Conservation (phyloP, 2,329 filamentous ascomycete species). For the Blastomyces silverae region DNA sequence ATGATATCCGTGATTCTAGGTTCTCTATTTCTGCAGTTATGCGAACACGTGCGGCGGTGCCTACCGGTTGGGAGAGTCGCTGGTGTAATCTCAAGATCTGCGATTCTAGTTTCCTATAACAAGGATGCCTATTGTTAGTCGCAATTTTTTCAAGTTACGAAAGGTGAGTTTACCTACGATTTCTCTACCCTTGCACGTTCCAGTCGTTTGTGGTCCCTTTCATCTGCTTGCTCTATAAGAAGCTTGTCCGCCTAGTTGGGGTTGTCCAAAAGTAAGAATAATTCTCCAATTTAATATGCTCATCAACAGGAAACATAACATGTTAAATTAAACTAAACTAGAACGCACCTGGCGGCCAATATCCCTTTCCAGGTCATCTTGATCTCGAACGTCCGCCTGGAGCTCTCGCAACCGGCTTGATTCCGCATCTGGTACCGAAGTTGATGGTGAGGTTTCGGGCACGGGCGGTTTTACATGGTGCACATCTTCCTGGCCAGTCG, state of each 20-base stretch:
- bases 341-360: slow-evolving; percentile 55
- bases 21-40: slow-evolving; percentile 54
- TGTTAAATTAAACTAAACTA: no score
- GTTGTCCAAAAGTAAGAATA: not conserved
- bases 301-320: not conserved
- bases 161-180: slow-evolving; percentile 29
- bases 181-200: slow-evolving; percentile 51
- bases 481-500: not conserved
- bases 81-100: slow-evolving; percentile 57
- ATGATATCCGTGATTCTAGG: slow-evolving; percentile 57
- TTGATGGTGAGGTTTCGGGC: not conserved
- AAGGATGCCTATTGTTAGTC: not conserved
- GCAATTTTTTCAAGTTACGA: not conserved
- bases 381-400: slow-evolving; percentile 67
- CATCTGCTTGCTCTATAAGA: slow-evolving; percentile 56
- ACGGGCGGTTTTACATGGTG: not conserved
- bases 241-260: slow-evolving; percentile 49
- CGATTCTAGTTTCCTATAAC: slow-evolving; percentile 52
- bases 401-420: slow-evolving; percentile 55
- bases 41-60: slow-evolving; percentile 45
- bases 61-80: slow-evolving; percentile 50
- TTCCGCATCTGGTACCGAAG: slow-evolving; percentile 42
- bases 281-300: not conserved
- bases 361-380: slow-evolving; percentile 84
- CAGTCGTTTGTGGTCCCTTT: slow-evolving; percentile 56